Conservation (phyloP, 2,329 filamentous ascomycete species). For the Lasiodiplodia citricola region DNA sequence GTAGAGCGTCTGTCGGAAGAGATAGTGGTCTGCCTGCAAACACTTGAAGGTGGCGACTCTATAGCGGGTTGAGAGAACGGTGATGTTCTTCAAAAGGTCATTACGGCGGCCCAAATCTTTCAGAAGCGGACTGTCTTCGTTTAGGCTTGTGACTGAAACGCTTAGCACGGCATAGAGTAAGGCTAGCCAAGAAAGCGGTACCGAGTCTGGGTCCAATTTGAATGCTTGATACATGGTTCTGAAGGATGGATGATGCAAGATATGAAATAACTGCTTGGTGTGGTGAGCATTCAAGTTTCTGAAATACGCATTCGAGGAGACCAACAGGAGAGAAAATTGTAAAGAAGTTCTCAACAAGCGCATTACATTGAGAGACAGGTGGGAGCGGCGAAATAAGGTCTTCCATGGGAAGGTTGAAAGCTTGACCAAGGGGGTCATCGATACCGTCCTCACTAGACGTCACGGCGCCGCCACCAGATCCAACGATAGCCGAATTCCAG, state of each 20-base stretch:
- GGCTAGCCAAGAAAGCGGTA: not conserved
- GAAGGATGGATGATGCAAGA: not conserved
- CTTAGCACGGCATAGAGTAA: not conserved
- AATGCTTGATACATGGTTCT: not conserved
- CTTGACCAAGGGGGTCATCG: not conserved
- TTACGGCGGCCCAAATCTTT: not conserved
- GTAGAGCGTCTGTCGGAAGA: slow-evolving; percentile 47
- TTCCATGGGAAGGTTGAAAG: not conserved
- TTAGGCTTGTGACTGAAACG: not conserved
- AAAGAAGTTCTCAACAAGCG: slow-evolving; percentile 12
- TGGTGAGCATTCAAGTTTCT: not conserved
- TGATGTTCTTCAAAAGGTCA: not conserved
- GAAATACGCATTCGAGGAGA: not conserved
- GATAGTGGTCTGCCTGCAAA: slow-evolving; percentile 46
- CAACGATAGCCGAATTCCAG: not conserved
- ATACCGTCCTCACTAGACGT: not conserved
- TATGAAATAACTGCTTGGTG: not conserved
- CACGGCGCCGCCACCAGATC: not conserved
- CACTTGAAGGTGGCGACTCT: slow-evolving; percentile 45
- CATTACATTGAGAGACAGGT: not conserved
- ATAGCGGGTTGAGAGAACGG: slow-evolving; percentile 34
- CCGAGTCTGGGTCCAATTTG: not conserved
- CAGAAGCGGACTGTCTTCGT: not conserved
- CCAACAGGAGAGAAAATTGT: not conserved
- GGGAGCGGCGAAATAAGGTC: not conserved